These are phyloP conservation scores for Chaetomiaceae sp. DNA, from an alignment of 2,329 filamentous ascomycete species.

Conservation along the genomic window DNA sequence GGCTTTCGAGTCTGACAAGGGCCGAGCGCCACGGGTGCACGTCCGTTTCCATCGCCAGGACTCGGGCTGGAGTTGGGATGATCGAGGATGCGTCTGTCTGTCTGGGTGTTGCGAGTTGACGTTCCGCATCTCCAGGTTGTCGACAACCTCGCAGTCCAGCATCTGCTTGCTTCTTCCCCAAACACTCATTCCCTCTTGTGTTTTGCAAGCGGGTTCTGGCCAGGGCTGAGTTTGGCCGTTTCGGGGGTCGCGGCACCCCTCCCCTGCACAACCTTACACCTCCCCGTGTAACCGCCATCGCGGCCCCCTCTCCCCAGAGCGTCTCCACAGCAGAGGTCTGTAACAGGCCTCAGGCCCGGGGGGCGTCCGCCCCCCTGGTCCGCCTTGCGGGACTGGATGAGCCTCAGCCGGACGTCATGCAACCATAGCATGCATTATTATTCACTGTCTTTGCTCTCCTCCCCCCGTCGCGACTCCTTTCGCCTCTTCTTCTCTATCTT, in stretches of 20 bases:
- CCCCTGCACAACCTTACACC: constrained; percentile 12
- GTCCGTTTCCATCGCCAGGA: constrained; percentile 22
- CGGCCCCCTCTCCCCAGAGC: constrained; percentile 24
- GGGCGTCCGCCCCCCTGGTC: constrained; percentile 32
- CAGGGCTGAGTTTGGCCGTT: constrained; percentile 1
- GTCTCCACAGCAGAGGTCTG: constrained; percentile 31
- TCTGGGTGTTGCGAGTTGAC: too few species aligned
- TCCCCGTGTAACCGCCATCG: constrained; percentile 21
- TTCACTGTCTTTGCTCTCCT: constrained; percentile 34
- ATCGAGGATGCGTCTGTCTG: background rate
- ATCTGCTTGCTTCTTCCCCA: background rate
- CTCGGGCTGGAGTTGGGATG: constrained; percentile 13
- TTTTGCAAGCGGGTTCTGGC: background rate
- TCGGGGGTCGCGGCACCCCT: constrained; percentile 4
- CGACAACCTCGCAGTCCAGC: background rate
- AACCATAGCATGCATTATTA: constrained; percentile 35
- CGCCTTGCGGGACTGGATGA: constrained; percentile 31
- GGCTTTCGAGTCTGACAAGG: constrained; percentile 18
- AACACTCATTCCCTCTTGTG: background rate
- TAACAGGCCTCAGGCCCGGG: constrained; percentile 40
- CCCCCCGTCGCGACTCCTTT: constrained; percentile 25
- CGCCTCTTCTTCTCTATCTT: constrained; percentile 28
- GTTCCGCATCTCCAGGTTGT: background rate
- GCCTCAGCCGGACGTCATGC: constrained; percentile 33
- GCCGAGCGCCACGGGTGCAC: constrained; percentile 22